A percentile compares a stretch with the other conserved stretches of the same genome.
Conservation (phyloP, 192 early-diverging fungal genomes). For the Linnemannia elongata region DNA sequence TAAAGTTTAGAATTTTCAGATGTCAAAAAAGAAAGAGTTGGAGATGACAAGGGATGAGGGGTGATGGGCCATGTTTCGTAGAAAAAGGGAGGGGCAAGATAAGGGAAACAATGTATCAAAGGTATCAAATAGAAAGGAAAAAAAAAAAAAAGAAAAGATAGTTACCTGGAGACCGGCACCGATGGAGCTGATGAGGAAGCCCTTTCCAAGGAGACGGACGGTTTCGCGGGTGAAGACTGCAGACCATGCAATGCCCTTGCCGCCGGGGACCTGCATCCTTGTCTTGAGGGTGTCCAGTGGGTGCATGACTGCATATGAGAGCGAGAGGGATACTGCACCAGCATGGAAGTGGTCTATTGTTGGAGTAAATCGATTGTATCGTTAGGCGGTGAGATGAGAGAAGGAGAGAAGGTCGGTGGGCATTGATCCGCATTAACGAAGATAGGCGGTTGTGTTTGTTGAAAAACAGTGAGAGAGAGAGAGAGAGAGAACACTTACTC, state of each 20-base stretch:
- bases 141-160: background rate
- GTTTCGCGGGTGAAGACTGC: slow-evolving; percentile 68
- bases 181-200: slow-evolving; percentile 75
- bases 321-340: slow-evolving; percentile 72
- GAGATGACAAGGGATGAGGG: background rate
- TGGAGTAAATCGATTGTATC: background rate
- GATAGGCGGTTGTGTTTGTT: background rate
- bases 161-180: slow-evolving; percentile 78
- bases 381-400: background rate
- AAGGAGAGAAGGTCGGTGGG: background rate
- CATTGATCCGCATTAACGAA: background rate
- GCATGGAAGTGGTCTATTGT: slow-evolving; percentile 72
- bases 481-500: slow-evolving; percentile 23
- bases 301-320: slow-evolving; percentile 81
- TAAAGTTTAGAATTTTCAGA: background rate
- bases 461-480: background rate
- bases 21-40: background rate
- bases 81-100: background rate
- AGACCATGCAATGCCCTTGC: slow-evolving; percentile 49
- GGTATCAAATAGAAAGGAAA: no score
- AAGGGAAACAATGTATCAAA: background rate
- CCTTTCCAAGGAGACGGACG: slow-evolving; percentile 66
- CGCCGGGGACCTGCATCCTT: slow-evolving; percentile 73
- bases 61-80: slow-evolving; percentile 3
- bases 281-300: slow-evolving; percentile 84